Conservation (phyloP, 305 asterid genomes). For the Fraxinus albicans region DNA sequence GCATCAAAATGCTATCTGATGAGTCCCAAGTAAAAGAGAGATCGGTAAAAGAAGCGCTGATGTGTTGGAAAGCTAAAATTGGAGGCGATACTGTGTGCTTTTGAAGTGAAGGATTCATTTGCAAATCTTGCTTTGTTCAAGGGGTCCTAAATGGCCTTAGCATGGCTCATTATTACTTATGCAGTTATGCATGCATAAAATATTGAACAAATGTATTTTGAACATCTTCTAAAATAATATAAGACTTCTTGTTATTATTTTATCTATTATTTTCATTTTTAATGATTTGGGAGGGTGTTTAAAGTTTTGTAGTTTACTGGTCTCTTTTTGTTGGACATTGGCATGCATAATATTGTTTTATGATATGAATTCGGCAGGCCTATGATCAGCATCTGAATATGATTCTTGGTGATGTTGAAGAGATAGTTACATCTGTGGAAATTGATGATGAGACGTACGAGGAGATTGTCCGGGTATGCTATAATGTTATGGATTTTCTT, state of each 20-base stretch:
- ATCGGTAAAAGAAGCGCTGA: not conserved
- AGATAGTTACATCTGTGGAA: slow-evolving; percentile 86
- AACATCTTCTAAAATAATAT: not conserved
- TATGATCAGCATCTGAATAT: slow-evolving; percentile 97
- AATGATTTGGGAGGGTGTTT: not conserved
- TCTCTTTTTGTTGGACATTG: not conserved
- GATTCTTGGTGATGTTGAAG: slow-evolving; percentile 96
- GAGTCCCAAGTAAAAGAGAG: not conserved
- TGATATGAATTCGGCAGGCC: slow-evolving; percentile 52
- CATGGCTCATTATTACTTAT: not conserved
- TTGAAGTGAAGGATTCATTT: not conserved
- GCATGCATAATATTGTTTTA: not conserved
- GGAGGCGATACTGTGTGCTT: not conserved
- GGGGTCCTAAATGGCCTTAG: not conserved
- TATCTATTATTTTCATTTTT: not conserved
- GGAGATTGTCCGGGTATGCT: slow-evolving; percentile 88
- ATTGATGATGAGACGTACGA: slow-evolving; percentile 95
- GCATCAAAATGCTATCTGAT: not conserved
- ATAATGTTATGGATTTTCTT: not conserved
- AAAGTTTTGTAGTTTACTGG: slow-evolving; percentile 4
- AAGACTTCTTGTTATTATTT: not conserved
- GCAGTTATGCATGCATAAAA: not conserved
- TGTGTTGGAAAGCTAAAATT: not conserved
- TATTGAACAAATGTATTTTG: not conserved
- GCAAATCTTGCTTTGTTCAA: not conserved